Evolutionary conservation across 2,329 filamentous ascomycete genomes (phyloP).

Genomic region (Colletotrichum tofieldiae): DNA sequence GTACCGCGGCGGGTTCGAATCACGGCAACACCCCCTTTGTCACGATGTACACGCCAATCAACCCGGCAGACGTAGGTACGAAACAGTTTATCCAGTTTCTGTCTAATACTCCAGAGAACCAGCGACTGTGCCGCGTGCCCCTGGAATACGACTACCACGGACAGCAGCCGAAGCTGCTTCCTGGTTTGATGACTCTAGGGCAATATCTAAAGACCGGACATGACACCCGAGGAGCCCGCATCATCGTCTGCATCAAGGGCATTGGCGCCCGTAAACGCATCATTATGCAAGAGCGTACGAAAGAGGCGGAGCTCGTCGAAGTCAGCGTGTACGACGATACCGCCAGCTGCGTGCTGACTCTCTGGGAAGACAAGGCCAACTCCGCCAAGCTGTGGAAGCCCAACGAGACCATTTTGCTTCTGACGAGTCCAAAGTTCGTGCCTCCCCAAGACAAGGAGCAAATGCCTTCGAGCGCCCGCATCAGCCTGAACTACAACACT

Average conservation of each 20-base stretch:
- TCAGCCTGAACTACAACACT: constrained; percentile 56
- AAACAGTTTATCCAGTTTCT: constrained; percentile 65
- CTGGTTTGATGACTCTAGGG: constrained; percentile 70
- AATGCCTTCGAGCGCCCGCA: constrained; percentile 35
- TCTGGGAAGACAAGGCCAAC: constrained; percentile 67
- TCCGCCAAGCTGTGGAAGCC: constrained; percentile 62
- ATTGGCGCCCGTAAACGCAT: constrained; percentile 68
- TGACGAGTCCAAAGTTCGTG: constrained; percentile 58
- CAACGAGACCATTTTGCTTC: constrained; percentile 65
- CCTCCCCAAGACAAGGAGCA: constrained; percentile 12
- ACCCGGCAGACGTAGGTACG: constrained; percentile 69
- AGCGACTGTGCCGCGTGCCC: constrained; percentile 59
- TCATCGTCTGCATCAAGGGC: constrained; percentile 72
- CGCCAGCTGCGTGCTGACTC: constrained; percentile 64
- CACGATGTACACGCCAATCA: constrained; percentile 68
- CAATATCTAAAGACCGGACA: constrained; percentile 69
- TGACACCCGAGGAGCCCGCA: constrained; percentile 64
- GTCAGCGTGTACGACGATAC: constrained; percentile 73
- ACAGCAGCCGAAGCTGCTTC: constrained; percentile 47
- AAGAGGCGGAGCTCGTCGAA: constrained; percentile 58
- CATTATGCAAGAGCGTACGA: constrained; percentile 41
- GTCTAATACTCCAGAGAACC: constrained; percentile 52
- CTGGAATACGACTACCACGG: constrained; percentile 55
- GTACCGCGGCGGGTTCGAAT: constrained; percentile 58
- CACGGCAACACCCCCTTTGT: constrained; percentile 56